Evolutionary conservation across 2,329 filamentous ascomycete species (phyloP), one percentile per base, ranked within the genome.

Genomic region (Cadophora sp.): DNA sequence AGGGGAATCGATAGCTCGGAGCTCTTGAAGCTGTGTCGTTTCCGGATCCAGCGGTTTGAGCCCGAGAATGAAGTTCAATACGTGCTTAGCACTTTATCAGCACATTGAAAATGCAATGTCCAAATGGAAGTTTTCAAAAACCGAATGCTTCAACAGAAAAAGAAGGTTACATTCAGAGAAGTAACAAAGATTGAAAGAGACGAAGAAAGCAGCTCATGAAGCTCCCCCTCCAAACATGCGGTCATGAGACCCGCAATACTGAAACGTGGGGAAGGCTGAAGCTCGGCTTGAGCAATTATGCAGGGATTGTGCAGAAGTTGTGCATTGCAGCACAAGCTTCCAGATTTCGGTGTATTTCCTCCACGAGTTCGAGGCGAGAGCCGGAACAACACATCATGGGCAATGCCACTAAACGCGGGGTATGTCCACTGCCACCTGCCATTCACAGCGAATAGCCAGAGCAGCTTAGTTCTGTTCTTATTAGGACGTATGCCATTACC

Each of bases 241-340:
- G 56, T 70, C 68, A 68, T 65, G 65, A 53, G 68, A 67, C 59
- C 66, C 64, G 59, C 69, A 60, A 59, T 48, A 43, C 51, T 70
- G 62, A 65, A 71, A 71, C 65, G 62, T 67, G 70, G 68, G 68
- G 68, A 65, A 69, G 46, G 43, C 26, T 43, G 58, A 43, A 50
- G 60, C 60, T 48, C 50, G 27, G 64, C 59, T 29, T 37, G 46
- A 48, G 24, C 5, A 43, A 6, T 62, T 65, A 56, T 64, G 61
- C 66, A 61, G 34, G 31, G 19, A 34, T 66, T 66, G 50, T 68
- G 60, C 59, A 53, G 16, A 19, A 37, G 22, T 61, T 61, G 24
- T 37, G 19, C 48, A 22, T 19, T 48, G 43, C 19, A 48, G 43
- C 43, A 48, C 22, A 53, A n/a, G n/a, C n/a, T n/a, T n/a, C n/a